phyloP scores from a whole-genome alignment of 1,284 basidiomycete species.

The Sporisorium graminicola region DNA sequence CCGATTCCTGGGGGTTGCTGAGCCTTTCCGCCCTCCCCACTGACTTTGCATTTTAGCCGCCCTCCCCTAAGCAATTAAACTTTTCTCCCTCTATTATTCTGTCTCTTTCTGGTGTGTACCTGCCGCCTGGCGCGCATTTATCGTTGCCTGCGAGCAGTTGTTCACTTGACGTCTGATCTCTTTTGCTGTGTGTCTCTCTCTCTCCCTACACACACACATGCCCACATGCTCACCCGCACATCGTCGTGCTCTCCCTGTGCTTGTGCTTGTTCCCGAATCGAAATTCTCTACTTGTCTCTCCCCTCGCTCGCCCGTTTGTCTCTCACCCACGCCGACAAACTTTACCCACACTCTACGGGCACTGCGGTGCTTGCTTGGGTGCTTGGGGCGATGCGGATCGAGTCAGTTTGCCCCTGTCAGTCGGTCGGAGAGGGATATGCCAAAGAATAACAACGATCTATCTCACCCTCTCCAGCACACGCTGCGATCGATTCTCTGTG shows the following conservation, averaged over 20 bases:
- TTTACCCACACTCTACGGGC: not conserved
- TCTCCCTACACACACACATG: not conserved
- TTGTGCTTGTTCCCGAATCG: too few relatives aligned
- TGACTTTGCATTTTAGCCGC: not conserved
- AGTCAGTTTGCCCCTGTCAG: not conserved
- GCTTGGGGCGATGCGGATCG: too few relatives aligned
- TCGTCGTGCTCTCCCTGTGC: not conserved
- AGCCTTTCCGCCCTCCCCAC: too few relatives aligned
- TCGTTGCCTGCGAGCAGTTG: not conserved
- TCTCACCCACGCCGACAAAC: conserved; percentile 8
- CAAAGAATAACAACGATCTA: not conserved
- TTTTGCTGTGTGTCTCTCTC: not conserved
- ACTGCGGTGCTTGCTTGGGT: too few relatives aligned
- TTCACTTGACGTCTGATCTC: not conserved
- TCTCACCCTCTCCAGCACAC: too few relatives aligned
- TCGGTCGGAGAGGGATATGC: not conserved
- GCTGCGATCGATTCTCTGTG: too few relatives aligned
- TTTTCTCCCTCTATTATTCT: not conserved
- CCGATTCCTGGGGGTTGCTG: too few relatives aligned
- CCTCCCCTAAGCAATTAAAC: not conserved
- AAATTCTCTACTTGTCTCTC: too few relatives aligned
- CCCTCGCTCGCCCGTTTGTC: not conserved
- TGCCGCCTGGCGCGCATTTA: not conserved
- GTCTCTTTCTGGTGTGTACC: not conserved
- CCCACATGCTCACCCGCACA: not conserved